These are phyloP conservation scores for Eudorina sp. DNA, from an alignment of 139 green algal species.

Conservation along the genomic window DNA sequence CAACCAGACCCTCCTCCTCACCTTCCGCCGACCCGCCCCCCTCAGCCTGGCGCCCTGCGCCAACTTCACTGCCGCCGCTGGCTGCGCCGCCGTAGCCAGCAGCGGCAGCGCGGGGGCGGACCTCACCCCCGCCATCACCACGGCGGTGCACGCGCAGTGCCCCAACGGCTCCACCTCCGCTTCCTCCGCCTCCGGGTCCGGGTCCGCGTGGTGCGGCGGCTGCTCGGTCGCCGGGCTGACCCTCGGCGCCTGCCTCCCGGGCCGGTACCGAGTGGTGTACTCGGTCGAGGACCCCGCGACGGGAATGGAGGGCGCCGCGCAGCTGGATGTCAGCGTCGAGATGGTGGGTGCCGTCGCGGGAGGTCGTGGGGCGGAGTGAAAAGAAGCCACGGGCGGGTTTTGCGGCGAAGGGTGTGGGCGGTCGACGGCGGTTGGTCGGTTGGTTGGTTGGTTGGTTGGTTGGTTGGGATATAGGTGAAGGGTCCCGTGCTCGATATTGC, in stretches of 20 bases:
- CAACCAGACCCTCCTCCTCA: slow-evolving; percentile 7
- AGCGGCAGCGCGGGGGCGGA: background rate
- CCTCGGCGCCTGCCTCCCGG: slow-evolving; percentile 5
- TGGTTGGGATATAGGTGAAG: too few species aligned
- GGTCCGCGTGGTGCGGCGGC: background rate
- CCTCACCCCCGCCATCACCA: background rate
- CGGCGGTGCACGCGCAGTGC: background rate
- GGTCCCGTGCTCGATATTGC: too few species aligned
- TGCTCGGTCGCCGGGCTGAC: background rate
- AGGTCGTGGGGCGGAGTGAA: too few species aligned
- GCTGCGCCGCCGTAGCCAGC: background rate
- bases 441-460: too few species aligned
- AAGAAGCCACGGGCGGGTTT: too few species aligned
- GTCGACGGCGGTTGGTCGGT: too few species aligned
- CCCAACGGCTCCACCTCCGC: background rate
- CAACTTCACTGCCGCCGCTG: background rate
- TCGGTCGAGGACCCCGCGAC: background rate
- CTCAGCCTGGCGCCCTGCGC: slow-evolving; percentile 18
- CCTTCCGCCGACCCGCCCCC: background rate
- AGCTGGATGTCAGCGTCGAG: background rate
- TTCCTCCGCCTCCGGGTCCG: too few species aligned
- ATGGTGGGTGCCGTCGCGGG: background rate
- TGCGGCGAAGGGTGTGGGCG: too few species aligned
- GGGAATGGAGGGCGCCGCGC: background rate
- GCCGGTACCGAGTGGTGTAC: slow-evolving; percentile 1